Base-by-base conservation (phyloP, 2,329 filamentous ascomycete species). In the Fusarium sterilihyphosum region DNA sequence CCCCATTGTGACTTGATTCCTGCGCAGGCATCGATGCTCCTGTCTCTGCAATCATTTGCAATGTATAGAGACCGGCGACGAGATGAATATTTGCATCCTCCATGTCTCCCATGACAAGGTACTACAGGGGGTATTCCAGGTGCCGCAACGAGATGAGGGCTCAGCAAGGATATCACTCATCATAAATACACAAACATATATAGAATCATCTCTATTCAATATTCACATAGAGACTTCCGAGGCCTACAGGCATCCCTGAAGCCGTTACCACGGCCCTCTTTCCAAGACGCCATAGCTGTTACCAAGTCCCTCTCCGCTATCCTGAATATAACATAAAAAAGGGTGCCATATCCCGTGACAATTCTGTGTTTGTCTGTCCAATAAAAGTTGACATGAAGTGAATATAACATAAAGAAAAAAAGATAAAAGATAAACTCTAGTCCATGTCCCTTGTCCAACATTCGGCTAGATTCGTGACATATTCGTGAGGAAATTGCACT, bases 231-330 rank as follows among this genome's bases (percentile, higher is more conserved):
- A 74, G 65, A 71, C 54, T 71, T 67, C 65, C 64, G 65, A 68
- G 68, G 77, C 75, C 73, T 78, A 67, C 78, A 74, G 73, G 75
- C 77, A 77, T 78, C 68, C 76, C 67, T 74, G 77, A 71, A 79
- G 73, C 78, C 78, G 67, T 77, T 74, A 69, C 78, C 75, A 71
- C 70, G 70, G 74, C 73, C 71, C 70, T 60, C 71, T 73, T 60
- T 70, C 78, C 75, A 76, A 78, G 78, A 80, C 78, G 78, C 78
- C 78, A 68, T 76, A 71, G 73, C 75, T 74, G 74, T 72, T 78
- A 75, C 58, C 77, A 74, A 70, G 72, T 69, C 62, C 71, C 67
- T 73, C 62, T 60, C 62, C 67, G 71, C 71, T 73, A 65, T 74
- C 67, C 65, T 67, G 64, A 73, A 61, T 71, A 66, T 60, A 69